A percentile compares a stretch with the other conserved stretches of the same genome.
phyloP scores from a whole-genome alignment of 495 filamentous ascomycete species.

The Aspergillus coremiiformis region DNA sequence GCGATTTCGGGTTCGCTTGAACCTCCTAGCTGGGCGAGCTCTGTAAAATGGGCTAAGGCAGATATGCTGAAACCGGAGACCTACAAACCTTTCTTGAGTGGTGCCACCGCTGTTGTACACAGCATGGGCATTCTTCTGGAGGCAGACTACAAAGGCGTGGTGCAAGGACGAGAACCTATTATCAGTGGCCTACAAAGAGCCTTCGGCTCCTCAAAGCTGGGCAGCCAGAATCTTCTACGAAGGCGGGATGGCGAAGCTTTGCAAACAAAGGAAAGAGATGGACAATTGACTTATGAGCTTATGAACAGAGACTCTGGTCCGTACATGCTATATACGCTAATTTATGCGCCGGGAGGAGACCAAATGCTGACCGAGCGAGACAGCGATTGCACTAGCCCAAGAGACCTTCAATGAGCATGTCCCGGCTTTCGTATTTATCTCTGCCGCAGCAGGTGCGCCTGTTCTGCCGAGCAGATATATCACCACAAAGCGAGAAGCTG shows the following conservation, averaged over 20 bases:
- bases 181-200: constrained; percentile 66
- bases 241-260: constrained; percentile 50
- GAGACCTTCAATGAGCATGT: constrained; percentile 61
- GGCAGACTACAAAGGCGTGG: constrained; percentile 92
- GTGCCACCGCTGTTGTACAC: constrained; percentile 81
- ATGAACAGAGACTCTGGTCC: constrained; percentile 88
- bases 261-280: constrained; percentile 54
- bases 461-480: constrained; percentile 81
- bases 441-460: constrained; percentile 77
- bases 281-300: constrained; percentile 88
- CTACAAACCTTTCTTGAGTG: constrained; percentile 63
- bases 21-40: constrained; percentile 71
- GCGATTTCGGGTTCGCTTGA: constrained; percentile 62
- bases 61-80: constrained; percentile 76
- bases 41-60: constrained; percentile 77
- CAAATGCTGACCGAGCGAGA: constrained; percentile 8
- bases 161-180: constrained; percentile 72
- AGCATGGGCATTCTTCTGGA: constrained; percentile 94
- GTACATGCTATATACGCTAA: constrained; percentile 5
- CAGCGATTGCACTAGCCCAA: constrained; percentile 70
- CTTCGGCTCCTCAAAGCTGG: constrained; percentile 59
- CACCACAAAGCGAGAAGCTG: constrained; percentile 84
- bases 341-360: constrained; percentile 8
- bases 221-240: constrained; percentile 60
- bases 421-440: constrained; percentile 74